Percentiles rank a stretch among this genome's conserved stretches.
Conservation (phyloP, 192 early-diverging fungal genomes). For the Gorgonomyces haynaldii region DNA sequence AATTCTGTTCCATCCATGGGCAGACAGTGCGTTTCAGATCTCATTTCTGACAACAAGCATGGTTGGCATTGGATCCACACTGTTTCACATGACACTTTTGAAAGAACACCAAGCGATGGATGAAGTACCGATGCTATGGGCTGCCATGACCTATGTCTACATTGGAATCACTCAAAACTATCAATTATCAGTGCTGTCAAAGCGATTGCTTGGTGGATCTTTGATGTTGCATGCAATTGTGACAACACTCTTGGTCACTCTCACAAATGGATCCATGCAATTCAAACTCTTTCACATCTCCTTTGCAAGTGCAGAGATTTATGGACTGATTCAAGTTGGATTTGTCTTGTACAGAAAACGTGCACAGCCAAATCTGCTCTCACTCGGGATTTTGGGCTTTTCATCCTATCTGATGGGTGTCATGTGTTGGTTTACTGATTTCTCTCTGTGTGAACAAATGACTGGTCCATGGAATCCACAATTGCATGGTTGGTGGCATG, state of each 20-base stretch:
- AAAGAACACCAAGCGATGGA: background rate
- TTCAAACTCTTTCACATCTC: constrained; percentile 3
- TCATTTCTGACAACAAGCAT: background rate
- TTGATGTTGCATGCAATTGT: background rate
- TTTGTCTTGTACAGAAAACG: background rate
- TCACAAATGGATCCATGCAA: background rate
- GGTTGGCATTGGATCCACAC: background rate
- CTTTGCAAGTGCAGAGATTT: background rate
- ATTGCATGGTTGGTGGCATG: background rate
- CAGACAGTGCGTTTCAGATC: background rate
- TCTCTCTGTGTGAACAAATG: background rate
- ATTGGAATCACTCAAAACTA: background rate
- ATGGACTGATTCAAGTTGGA: background rate
- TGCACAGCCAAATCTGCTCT: background rate
- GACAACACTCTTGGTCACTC: background rate
- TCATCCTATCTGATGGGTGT: background rate
- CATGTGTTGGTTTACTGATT: background rate
- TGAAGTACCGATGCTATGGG: constrained; percentile 1
- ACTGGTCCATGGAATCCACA: background rate
- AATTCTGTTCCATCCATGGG: background rate
- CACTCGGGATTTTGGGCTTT: background rate
- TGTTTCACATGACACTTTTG: background rate
- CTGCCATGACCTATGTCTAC: background rate
- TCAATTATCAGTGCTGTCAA: background rate
- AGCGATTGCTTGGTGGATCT: background rate